phyloP scores from a whole-genome alignment of 805 yeast species.

The Isabelozyma pseudorhagii region DNA sequence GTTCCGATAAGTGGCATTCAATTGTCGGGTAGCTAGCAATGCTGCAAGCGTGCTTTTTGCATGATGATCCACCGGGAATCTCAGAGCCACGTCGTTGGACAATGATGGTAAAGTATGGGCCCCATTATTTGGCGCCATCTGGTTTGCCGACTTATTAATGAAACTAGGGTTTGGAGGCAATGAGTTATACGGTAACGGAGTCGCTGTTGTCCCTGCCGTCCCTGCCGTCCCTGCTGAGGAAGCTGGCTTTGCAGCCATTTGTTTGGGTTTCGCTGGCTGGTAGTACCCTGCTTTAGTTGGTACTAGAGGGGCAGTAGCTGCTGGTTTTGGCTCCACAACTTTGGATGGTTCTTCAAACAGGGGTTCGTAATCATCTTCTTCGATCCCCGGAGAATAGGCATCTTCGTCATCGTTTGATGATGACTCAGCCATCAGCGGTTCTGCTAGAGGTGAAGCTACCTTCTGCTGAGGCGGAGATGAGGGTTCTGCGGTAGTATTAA shows the following conservation, averaged over 20 bases:
- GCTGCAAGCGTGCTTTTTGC: constrained; percentile 31
- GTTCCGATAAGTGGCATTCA: constrained; percentile 30
- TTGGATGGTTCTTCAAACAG: neutral
- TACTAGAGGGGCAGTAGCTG: neutral
- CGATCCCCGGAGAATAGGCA: neutral
- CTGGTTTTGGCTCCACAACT: neutral
- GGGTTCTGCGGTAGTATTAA: neutral
- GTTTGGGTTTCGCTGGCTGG: neutral
- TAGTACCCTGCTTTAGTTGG: neutral
- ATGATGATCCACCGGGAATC: constrained; percentile 10
- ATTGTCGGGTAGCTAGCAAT: constrained; percentile 15
- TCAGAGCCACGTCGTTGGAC: neutral
- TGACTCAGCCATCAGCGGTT: neutral
- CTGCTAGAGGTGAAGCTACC: neutral
- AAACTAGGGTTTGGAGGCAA: neutral
- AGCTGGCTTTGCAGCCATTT: neutral
- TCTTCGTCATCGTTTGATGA: neutral
- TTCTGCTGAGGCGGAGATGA: neutral
- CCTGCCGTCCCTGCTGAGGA: neutral
- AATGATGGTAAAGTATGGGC: neutral
- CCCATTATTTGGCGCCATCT: neutral
- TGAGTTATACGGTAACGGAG: neutral
- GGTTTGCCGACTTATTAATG: neutral
- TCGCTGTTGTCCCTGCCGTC: neutral
- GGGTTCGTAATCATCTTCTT: constrained; percentile 4